These are phyloP conservation scores for Quercus wislizeni DNA, from an alignment of 306 rosid species.

Conservation along the genomic window DNA sequence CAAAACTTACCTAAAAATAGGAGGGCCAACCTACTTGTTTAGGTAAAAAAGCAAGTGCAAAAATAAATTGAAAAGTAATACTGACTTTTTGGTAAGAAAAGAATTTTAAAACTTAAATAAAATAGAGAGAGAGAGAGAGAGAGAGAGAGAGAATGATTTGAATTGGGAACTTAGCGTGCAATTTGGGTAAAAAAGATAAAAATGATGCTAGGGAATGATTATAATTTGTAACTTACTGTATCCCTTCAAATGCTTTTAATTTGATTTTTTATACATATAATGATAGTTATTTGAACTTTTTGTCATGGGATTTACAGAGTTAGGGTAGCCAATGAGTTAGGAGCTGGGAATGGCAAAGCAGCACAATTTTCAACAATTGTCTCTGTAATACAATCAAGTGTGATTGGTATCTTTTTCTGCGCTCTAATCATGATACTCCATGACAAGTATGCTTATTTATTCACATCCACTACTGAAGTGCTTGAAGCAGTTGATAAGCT, in stretches of 20 bases:
- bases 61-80: too few relatives aligned
- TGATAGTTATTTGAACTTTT: background rate
- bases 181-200: too few relatives aligned
- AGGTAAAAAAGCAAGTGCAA: too few relatives aligned
- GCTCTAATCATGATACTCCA: slow-evolving; percentile 34
- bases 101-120: too few relatives aligned
- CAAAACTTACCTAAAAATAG: too few relatives aligned
- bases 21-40: too few relatives aligned
- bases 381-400: slow-evolving; percentile 43
- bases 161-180: too few relatives aligned
- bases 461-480: slow-evolving; percentile 48
- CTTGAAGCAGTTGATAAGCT: slow-evolving; percentile 43
- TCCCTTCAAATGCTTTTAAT: background rate
- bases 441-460: slow-evolving; percentile 44
- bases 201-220: too few relatives aligned
- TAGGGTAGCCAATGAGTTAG: slow-evolving; percentile 70
- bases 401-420: slow-evolving; percentile 47
- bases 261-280: background rate
- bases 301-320: slow-evolving; percentile 34
- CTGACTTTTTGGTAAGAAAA: too few relatives aligned
- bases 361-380: slow-evolving; percentile 61
- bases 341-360: slow-evolving; percentile 64
- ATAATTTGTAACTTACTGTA: background rate
- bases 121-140: accelerated
- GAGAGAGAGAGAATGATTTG: too few relatives aligned